A percentile compares a stretch with the other conserved stretches of the same genome.
Evolutionary conservation across 2,329 filamentous ascomycete genomes (phyloP).

Genomic region (Colletotrichum tropicicola): DNA sequence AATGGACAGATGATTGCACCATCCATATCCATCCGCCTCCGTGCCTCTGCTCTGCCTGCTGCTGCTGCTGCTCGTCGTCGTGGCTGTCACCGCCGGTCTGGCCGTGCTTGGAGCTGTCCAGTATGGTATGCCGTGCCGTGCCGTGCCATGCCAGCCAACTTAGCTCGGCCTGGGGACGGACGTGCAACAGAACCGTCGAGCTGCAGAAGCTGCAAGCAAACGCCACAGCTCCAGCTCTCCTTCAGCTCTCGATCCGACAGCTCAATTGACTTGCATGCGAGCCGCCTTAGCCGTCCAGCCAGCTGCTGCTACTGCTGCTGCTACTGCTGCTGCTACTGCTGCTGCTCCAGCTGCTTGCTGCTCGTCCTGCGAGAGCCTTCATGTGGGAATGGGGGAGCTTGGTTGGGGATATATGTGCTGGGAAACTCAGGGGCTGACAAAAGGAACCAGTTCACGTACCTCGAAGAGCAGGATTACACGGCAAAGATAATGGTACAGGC

Average conservation of each 20-base stretch:
- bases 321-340: neutral
- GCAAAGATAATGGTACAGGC: constrained; percentile 11
- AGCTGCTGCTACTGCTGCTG: neutral
- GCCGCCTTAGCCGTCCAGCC: neutral
- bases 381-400: constrained; percentile 3
- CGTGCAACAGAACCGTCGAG: neutral
- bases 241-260: neutral
- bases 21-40: neutral
- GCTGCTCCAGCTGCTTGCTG: neutral
- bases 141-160: neutral
- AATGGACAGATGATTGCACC: constrained; percentile 14
- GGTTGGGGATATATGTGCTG: neutral
- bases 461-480: constrained; percentile 28
- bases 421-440: neutral
- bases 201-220: neutral
- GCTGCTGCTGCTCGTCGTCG: neutral
- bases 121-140: neutral
- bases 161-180: neutral
- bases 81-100: neutral
- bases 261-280: constrained; percentile 11
- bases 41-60: constrained; percentile 7
- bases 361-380: neutral
- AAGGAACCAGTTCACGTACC: constrained; percentile 20
- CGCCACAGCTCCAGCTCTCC: too few relatives aligned
- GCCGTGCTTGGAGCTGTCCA: constrained; percentile 22